Evolutionary conservation across 768 basidiomycete species (phyloP), one percentile per base, ranked within the genome.

Genomic region (Clathrus columnatus): DNA sequence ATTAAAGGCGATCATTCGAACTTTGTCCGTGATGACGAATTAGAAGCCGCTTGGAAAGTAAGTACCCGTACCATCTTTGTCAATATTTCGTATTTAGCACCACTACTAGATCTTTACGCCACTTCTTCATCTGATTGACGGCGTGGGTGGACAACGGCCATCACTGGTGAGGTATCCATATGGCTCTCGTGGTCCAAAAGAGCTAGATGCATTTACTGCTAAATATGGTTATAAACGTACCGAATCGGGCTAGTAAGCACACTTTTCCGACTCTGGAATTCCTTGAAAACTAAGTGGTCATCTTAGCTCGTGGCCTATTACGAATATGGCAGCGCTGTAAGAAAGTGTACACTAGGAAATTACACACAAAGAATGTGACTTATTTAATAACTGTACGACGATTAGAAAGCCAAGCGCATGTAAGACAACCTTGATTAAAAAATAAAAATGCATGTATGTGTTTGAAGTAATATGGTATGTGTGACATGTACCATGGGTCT

Each of bases 1-100:
- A 78, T 99, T 70, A 89, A 85, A 68, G 95, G 95, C n/a, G 95
- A 99, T 65, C 94, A 97, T 72, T 95, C 92, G 24, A 99, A 99
- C 76, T 99, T 99, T 75, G 95, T 99, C 56, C 84, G 95, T 59
- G 81, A 97, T 68, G 95, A 99, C 70, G 95, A 99, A 71, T 77
- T 99, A 62, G 95, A 97, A 64, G 84, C 86, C 51, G 96, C 95
- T 2, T 99, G 95, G 95, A 96, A 95, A 84, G 91, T 89, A 48
- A 47, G 79, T 32, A 1, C 23, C 0, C 1, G 11, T 6, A 48
- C 4, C 10, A 28, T 4, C 48, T 17, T 11, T 5, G 18, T 26
- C 29, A 5, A 36, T 43, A 17, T 17, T 32, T 47, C n/a, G 2
- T 54, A 17, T 30, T 54, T 51, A 47, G 36, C 21, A n/a, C 23